Evolutionary conservation across 805 yeast genomes (phyloP), one percentile per base, ranked within the genome.

Genomic region (Pichia nanzhaoensis): DNA sequence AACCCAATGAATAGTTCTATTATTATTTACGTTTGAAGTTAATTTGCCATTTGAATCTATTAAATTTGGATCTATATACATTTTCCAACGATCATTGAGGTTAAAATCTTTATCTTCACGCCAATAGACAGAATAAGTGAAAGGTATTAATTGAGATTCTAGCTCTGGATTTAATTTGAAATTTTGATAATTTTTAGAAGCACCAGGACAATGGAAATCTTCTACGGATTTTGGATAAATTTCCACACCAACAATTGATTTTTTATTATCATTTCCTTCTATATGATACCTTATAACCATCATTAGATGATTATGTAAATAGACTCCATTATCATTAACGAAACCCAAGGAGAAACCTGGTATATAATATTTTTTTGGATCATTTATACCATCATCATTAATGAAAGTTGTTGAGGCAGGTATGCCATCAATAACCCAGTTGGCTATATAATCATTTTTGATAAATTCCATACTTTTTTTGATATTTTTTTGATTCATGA

Each of bases 321-420:
- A 84, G 4, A 80, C 68, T 40, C 74, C 73, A n/a, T 71, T 81
- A 48, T 77, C 67, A 51, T 74, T 75, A 18, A 75, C 77, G 53
- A 75, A 82, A 0, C 96, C 96, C 30, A 88, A 61, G 2, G 95
- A 90, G 65, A 89, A 88, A 2, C 96, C 96, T 3, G 93, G 78
- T 5, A 88, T 83, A 55, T 88, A 88, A 63, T 82, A 84, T 38
- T 63, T 60, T 54, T 84, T 80, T 13, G 54, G 50, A 12, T 44
- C 42, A 51, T 77, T 75, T 39, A 73, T 74, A 12, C 34, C 21
- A 73, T 76, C 7, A 75, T 73, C 69, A 22, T 77, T 73, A 30
- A 82, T 75, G 52, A 82, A 84, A 0, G 95, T 83, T 0, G 96
- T 87, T 1, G 95, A 91, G 7, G 93, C 95, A 0, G 96, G 96